Conservation (phyloP, 805 yeast species). For the Teunomyces panamensis region DNA sequence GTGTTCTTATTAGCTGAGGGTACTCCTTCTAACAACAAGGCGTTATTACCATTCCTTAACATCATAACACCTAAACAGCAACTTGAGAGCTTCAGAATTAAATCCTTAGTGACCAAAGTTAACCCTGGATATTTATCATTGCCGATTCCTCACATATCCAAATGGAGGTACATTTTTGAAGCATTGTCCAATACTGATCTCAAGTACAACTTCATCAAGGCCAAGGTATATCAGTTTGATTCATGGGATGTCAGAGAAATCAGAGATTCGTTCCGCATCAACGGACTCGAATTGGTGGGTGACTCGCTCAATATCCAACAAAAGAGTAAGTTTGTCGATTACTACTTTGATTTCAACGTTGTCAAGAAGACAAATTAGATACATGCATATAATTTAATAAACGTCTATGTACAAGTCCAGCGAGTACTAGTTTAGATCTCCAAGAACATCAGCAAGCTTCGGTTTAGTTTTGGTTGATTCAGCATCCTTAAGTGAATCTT, state of each 20-base stretch:
- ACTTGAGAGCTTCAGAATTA: conserved; percentile 20
- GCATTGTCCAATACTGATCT: conserved; percentile 19
- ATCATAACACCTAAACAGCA: conserved; percentile 7
- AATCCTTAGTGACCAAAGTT: conserved; percentile 36
- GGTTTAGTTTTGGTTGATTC: neutral
- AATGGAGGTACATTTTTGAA: conserved; percentile 19
- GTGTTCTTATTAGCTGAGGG: conserved; percentile 73
- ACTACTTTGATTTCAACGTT: conserved; percentile 7
- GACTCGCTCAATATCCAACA: conserved; percentile 25
- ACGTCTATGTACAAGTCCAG: neutral
- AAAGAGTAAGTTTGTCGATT: conserved; percentile 25
- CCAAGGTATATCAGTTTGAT: conserved; percentile 24
- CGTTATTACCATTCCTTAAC: conserved; percentile 56
- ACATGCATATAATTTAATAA: neutral
- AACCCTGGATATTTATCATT: conserved; percentile 36
- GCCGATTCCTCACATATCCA: conserved; percentile 30
- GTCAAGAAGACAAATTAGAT: conserved; percentile 2
- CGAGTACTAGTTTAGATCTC: neutral
- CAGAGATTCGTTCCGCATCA: conserved; percentile 29
- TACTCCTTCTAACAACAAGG: conserved; percentile 80
- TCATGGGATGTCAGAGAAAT: conserved; percentile 15
- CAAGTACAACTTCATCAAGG: conserved; percentile 18
- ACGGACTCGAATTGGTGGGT: conserved; percentile 29
- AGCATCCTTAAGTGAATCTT: neutral
- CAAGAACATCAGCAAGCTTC: neutral